Evolutionary conservation across 352 stramenopile genomes (phyloP), one percentile per base, ranked within the genome.

Genomic region (Pythium coloratum): DNA sequence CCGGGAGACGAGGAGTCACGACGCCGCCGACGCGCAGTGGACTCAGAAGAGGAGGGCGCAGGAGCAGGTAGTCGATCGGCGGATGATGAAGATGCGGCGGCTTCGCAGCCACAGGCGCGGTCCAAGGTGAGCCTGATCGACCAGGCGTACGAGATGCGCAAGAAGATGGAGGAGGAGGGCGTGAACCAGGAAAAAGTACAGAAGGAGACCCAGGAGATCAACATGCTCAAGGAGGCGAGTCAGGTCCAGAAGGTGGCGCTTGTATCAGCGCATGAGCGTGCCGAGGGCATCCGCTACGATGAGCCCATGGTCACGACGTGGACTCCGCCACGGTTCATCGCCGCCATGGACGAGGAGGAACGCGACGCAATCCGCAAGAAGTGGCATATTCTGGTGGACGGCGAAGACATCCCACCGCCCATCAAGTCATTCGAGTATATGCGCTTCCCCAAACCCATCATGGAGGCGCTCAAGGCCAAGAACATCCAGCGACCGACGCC

Each of bases 371-470:
- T 98, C 47, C 90, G 97, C 32, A 94, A 98, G 56, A 99, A 99
- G 76, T 99, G 96, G 96, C 95, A 99, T 78, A 99, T 99, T 57
- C 68, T 99, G 7, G 87, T 97, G 4, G 95, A 99, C 70, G 98
- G 98, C 8, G 86, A 99, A 5, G 87, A 99, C 75, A 90, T 98
- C 49, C 96, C 96, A 26, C 85, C 95, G 62, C 97, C 97, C 2
- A 97, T 99, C 74, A 99, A 98, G 75, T 96, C 88, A 26, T 99
- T 99, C 77, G 78, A 89, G 62, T 92, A 98, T 69, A 99, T 99
- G 97, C 97, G 95, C 54, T 98, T 99, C 66, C 97, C 97, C 2
- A 66, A 71, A 12, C 86, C 94, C 34, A 97, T 99, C 66, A 70
- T 99, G 44, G 78, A 92, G 1, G 88, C 88, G 30, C 84, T 99